These are phyloP conservation scores for Schwanniomyces sp. DNA, from an alignment of 805 yeast genomes.

Conservation along the genomic window DNA sequence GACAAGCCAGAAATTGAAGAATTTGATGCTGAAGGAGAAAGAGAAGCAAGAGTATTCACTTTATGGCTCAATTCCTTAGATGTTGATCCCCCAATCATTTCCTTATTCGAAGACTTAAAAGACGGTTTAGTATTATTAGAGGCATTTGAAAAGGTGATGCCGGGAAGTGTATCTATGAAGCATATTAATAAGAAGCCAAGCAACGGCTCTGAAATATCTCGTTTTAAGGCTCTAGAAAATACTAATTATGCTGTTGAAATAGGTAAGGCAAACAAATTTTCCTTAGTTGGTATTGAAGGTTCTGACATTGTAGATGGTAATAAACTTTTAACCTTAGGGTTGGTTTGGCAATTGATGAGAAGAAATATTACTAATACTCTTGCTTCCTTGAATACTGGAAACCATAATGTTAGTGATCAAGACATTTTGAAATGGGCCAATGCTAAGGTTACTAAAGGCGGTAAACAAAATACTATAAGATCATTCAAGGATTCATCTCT, in stretches of 20 bases:
- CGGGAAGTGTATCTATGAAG: constrained; percentile 80
- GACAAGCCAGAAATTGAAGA: constrained; percentile 95
- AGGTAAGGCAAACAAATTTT: constrained; percentile 89
- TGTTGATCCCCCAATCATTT: constrained; percentile 91
- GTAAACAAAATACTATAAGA: constrained; percentile 69
- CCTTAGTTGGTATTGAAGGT: constrained; percentile 97
- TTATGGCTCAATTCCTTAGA: constrained; percentile 96
- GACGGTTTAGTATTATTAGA: constrained; percentile 88
- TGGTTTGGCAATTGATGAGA: constrained; percentile 99
- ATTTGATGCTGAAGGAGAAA: constrained; percentile 98
- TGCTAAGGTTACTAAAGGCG: constrained; percentile 80
- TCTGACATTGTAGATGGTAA: constrained; percentile 95
- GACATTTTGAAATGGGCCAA: constrained; percentile 96
- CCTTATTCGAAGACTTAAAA: constrained; percentile 89
- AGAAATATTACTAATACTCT: constrained; percentile 88
- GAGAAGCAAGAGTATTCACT: constrained; percentile 98
- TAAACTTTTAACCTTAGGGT: constrained; percentile 81
- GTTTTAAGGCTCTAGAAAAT: constrained; percentile 95
- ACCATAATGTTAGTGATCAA: constrained; percentile 60
- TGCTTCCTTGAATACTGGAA: constrained; percentile 64
- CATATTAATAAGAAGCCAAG: constrained; percentile 84
- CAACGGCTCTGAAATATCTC: constrained; percentile 69
- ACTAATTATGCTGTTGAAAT: constrained; percentile 98
- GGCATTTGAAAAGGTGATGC: constrained; percentile 94
- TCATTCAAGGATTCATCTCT: constrained; percentile 83